Evolutionary conservation across 306 rosid genomes (phyloP).

Genomic region (Malus asiatica): DNA sequence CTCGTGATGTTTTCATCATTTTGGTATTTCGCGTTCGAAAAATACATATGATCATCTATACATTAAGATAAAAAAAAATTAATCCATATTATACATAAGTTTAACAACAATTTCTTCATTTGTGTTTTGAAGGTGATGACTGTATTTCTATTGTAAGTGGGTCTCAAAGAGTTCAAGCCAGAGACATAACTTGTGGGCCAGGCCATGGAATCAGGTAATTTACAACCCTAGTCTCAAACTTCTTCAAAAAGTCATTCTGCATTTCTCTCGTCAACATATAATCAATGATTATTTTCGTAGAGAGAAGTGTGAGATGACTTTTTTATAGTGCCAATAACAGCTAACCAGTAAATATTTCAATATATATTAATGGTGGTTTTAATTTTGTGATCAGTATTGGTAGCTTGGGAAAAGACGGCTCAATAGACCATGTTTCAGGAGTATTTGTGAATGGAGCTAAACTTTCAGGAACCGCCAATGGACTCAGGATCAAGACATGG

Average conservation of each 20-base stretch:
- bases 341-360: neutral
- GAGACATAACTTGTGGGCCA: conserved; percentile 67
- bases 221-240: neutral
- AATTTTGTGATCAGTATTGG: conserved; percentile 50
- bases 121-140: conserved; percentile 56
- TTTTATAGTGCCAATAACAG: neutral
- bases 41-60: neutral
- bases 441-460: conserved; percentile 54
- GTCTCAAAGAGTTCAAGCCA: conserved; percentile 42
- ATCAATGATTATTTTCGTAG: neutral
- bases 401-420: conserved; percentile 53
- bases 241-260: neutral
- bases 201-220: conserved; percentile 86
- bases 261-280: neutral
- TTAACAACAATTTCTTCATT: neutral
- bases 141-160: conserved; percentile 79
- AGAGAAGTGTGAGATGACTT: neutral
- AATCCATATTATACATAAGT: neutral
- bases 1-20: neutral
- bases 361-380: neutral
- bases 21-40: neutral
- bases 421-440: conserved; percentile 49
- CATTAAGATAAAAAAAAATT: neutral
- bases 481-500: conserved; percentile 86
- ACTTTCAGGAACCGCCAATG: conserved; percentile 63